phyloP scores from a whole-genome alignment of 2,329 filamentous ascomycete species.

The Ophiostoma triangulosporum region DNA sequence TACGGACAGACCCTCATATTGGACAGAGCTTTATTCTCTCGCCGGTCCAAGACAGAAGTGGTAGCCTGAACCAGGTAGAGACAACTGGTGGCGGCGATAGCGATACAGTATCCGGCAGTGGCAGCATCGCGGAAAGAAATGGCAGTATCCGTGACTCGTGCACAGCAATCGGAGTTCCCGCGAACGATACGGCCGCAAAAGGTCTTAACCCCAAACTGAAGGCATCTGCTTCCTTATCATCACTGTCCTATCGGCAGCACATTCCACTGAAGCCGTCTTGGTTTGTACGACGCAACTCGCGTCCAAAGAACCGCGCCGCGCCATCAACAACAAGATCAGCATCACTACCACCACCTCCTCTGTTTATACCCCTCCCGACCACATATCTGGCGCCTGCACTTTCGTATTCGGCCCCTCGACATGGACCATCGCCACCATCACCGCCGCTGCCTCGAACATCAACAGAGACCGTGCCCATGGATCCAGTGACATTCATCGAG shows the following conservation, averaged over 20 bases:
- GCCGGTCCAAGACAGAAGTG: slow-evolving; percentile 14
- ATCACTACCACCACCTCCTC: not conserved
- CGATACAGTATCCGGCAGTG: not conserved
- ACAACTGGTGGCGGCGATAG: not conserved
- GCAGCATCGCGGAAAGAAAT: slow-evolving; percentile 10
- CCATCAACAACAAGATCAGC: not conserved
- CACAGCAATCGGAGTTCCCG: slow-evolving; percentile 3
- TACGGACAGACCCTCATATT: slow-evolving; percentile 33
- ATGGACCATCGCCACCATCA: not conserved
- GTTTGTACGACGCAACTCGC: not conserved
- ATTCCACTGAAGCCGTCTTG: not conserved
- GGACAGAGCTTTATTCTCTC: slow-evolving; percentile 24
- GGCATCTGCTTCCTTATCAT: slow-evolving; percentile 7
- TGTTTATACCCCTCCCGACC: not conserved
- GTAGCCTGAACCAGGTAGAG: not conserved
- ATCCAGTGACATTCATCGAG: not conserved
- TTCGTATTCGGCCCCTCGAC: not conserved
- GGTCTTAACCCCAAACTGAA: slow-evolving; percentile 24
- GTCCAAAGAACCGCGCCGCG: not conserved
- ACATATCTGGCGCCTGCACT: not conserved
- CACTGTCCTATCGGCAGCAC: not conserved
- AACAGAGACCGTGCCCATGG: not conserved
- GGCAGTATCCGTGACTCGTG: not conserved
- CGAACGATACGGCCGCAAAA: slow-evolving; percentile 36
- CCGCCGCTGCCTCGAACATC: not conserved